A percentile compares a stretch with the other conserved stretches of the same genome.
phyloP scores from a whole-genome alignment of 139 green algal species.

The Mesotaenium endlicherianum region DNA sequence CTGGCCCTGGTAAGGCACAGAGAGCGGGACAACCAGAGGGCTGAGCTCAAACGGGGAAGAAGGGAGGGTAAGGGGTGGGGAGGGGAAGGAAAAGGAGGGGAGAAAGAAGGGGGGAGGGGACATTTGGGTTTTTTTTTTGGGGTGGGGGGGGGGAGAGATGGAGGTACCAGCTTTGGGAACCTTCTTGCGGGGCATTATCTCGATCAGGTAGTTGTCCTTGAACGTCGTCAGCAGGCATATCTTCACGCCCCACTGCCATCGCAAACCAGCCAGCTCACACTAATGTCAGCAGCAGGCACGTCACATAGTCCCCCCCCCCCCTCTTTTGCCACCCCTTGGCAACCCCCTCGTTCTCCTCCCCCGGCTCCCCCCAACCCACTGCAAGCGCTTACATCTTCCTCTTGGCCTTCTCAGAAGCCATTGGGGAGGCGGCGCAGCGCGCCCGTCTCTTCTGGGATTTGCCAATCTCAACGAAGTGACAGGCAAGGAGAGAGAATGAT shows the following conservation, averaged over 20 bases:
- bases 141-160: not conserved
- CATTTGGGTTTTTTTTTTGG: not conserved
- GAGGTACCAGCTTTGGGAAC: not conserved
- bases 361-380: too few species aligned
- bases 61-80: not conserved
- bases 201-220: conserved; percentile 60
- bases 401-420: too few species aligned
- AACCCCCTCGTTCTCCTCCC: too few species aligned
- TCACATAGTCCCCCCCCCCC: too few species aligned
- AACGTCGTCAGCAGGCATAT: conserved; percentile 71
- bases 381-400: too few species aligned
- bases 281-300: too few species aligned
- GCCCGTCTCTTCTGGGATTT: too few species aligned
- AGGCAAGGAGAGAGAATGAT: too few species aligned
- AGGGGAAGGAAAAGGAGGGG: not conserved
- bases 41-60: not conserved
- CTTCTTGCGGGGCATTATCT: conserved; percentile 58
- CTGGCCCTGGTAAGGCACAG: too few species aligned
- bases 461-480: too few species aligned
- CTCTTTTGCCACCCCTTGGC: too few species aligned
- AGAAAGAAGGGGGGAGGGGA: not conserved
- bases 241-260: conserved; percentile 58
- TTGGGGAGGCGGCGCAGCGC: too few species aligned
- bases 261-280: not conserved
- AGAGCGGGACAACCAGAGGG: not conserved